phyloP scores from a whole-genome alignment of 2,329 filamentous ascomycete genomes.

The Fonsecaea nubica region DNA sequence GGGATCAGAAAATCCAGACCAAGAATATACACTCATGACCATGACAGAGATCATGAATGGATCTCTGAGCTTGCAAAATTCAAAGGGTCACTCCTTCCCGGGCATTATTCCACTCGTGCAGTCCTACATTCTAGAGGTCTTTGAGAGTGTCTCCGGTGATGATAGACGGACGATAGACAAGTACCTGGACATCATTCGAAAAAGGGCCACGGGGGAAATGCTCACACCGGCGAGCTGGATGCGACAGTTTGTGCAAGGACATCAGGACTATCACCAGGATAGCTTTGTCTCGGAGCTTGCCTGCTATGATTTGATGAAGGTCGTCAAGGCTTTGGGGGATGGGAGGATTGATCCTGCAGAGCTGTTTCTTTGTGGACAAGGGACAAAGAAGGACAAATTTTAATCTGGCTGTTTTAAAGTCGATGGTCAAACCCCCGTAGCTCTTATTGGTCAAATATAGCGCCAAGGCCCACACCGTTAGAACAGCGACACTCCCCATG shows the following conservation, averaged over 20 bases:
- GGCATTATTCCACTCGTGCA: slow-evolving; percentile 8
- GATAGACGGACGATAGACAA: slow-evolving; percentile 44
- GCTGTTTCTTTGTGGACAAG: slow-evolving; percentile 44
- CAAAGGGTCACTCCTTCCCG: neutral
- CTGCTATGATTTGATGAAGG: slow-evolving; percentile 80
- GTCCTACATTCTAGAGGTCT: neutral
- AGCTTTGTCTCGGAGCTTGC: slow-evolving; percentile 79
- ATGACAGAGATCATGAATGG: slow-evolving; percentile 10
- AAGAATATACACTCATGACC: slow-evolving; percentile 8
- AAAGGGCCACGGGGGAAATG: slow-evolving; percentile 80
- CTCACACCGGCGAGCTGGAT: slow-evolving; percentile 94
- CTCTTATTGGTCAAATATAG: neutral
- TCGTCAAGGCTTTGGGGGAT: slow-evolving; percentile 78
- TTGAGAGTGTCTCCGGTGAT: neutral
- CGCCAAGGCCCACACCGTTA: neutral
- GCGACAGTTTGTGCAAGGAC: slow-evolving; percentile 76
- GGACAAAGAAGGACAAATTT: neutral
- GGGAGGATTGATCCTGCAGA: slow-evolving; percentile 50
- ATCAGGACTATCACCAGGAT: slow-evolving; percentile 77
- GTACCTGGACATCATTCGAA: slow-evolving; percentile 85
- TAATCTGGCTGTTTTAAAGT: neutral
- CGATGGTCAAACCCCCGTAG: neutral
- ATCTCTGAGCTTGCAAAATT: neutral
- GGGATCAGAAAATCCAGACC: neutral
- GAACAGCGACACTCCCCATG: neutral